Conservation (phyloP, 176 grass and related monocot species). For the Eragrostis curvula region DNA sequence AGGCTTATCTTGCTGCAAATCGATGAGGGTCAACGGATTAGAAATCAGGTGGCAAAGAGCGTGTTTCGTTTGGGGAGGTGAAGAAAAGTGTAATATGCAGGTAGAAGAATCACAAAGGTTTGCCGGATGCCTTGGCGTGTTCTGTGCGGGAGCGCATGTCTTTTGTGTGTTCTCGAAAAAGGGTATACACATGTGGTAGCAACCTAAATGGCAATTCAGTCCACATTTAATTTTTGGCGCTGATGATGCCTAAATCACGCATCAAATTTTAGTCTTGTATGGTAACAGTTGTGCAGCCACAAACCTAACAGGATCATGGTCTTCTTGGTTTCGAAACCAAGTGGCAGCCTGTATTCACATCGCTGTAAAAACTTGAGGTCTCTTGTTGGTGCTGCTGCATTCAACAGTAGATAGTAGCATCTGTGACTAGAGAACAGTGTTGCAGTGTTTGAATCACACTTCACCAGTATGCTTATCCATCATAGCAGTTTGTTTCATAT, state of each 20-base stretch:
- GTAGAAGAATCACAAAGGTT: background rate
- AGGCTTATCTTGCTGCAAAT: background rate
- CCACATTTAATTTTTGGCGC: background rate
- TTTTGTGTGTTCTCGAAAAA: background rate
- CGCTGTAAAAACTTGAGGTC: background rate
- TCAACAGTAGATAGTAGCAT: background rate
- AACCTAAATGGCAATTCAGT: background rate
- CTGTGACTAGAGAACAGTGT: background rate
- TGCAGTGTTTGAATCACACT: background rate
- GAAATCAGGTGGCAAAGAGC: background rate
- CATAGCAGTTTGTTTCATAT: background rate
- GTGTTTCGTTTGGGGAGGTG: background rate
- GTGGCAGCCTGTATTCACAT: background rate
- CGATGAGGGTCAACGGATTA: background rate
- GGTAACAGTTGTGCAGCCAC: background rate
- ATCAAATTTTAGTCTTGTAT: background rate
- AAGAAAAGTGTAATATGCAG: background rate
- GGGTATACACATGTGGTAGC: background rate
- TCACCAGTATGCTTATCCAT: background rate
- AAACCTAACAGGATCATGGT: background rate
- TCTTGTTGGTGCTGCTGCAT: background rate
- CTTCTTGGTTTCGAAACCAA: background rate
- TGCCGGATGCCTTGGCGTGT: background rate
- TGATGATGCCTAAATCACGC: background rate
- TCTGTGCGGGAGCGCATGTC: fast-evolving